A percentile compares a stretch with the other conserved stretches of the same genome.
phyloP scores from a whole-genome alignment of 305 asterid genomes.

The Fraxinus baroniana region DNA sequence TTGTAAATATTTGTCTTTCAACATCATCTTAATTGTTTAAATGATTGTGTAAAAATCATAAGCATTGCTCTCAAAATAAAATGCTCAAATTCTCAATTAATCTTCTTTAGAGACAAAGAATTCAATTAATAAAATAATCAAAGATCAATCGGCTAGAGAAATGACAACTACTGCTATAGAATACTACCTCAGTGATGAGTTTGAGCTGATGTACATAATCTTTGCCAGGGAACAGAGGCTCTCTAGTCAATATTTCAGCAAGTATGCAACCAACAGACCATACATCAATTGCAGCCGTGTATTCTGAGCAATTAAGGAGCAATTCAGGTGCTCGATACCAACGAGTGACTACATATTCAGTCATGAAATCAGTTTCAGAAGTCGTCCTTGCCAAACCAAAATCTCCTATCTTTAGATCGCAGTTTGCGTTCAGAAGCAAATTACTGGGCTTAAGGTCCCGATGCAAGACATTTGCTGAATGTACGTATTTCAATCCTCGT shows the following conservation, averaged over 20 bases:
- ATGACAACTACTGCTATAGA: neutral
- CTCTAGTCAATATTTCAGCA: conserved; percentile 78
- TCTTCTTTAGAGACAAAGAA: neutral
- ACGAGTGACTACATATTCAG: conserved; percentile 86
- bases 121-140: conserved; percentile 2
- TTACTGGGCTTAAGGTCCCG: conserved; percentile 92
- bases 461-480: conserved; percentile 83
- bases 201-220: conserved; percentile 83
- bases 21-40: neutral
- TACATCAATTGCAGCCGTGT: conserved; percentile 82
- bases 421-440: conserved; percentile 71
- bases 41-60: neutral
- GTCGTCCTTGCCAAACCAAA: conserved; percentile 91
- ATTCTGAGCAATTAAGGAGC: conserved; percentile 84
- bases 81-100: neutral
- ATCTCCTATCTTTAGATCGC: conserved; percentile 86
- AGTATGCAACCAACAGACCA: conserved; percentile 90
- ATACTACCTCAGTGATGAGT: conserved; percentile 80
- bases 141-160: neutral
- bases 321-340: conserved; percentile 95
- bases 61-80: neutral
- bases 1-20: neutral
- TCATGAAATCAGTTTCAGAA: conserved; percentile 88
- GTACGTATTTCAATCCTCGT: conserved; percentile 77
- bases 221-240: conserved; percentile 81